Evolutionary conservation across 2,329 filamentous ascomycete species (phyloP), one percentile per base, ranked within the genome.

Genomic region (Monosporascus sp.): DNA sequence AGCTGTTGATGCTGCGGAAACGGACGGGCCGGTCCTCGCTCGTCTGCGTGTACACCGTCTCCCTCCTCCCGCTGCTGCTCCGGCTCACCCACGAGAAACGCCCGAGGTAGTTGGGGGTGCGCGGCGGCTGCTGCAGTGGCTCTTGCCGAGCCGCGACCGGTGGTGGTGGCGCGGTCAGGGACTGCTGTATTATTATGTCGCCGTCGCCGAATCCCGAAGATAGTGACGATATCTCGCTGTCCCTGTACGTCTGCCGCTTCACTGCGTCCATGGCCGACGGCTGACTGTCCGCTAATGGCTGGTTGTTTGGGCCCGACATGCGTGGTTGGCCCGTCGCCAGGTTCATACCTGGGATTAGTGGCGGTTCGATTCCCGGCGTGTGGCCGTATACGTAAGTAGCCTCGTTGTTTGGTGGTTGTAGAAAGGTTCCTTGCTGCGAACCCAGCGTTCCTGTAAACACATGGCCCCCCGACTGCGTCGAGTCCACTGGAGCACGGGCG

Each of bases 181-280:
- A 58, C 35, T 65, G 66, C 7, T 71, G 71, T 14, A 79, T 66
- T 35, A 81, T 74, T 28, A 85, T 81, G 45, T 84, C 79, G 24
- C 77, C 80, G 60, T 86, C 82, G 18, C 83, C 83, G 56, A 86
- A 86, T 7, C 82, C 83, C 0, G 84, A 86, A 0, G 83, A 86
- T 4, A 86, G 70, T 0, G 82, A 86, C 0, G 83, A 85, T 35
- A 84, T 61, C 48, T 78, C 76, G 55, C 78, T 82, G 4, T 69
- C 64, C 7, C 75, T 72, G 35, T 75, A 73, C 3, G 67, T 67
- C 52, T 69, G 68, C 37, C 69, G 65, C 31, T 64, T 65, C 5
- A 61, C 49, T 15, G 70, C 65, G 20, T 72, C 72, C 3, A 68
- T 69, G 15, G 69, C 64, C 0, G 71, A 68, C 0, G 69, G 68